Base-by-base conservation (phyloP, 768 basidiomycete species). In the Candolleomyces eurysporus region DNA sequence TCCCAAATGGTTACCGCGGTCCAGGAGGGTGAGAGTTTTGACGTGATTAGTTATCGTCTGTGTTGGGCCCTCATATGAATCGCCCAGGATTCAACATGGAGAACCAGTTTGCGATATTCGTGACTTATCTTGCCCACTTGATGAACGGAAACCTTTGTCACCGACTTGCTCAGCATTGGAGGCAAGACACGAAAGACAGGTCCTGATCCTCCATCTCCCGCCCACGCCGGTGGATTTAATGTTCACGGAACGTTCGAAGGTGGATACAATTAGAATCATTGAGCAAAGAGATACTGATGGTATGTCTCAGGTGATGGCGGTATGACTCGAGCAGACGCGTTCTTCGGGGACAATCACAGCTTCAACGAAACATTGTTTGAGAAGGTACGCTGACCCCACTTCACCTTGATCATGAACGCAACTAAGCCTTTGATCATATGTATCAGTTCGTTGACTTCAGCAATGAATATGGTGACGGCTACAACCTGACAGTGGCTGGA, bases 281-380 rank as follows among this genome's bases (percentile, higher is more conserved):
- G 26, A 26, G 26, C 4, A 4, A 26, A 26, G 26, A 26, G 26
- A 4, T 26, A 26, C 26, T 26, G 26, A 26, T 26, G 26, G 26
- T 2, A 26, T 26, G 26, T 26, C 26, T 26, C 26, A 62, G 45
- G 19, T 63, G 64, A 26, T 26, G 26, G 26, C 26, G 26, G 26
- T 2, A 26, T 26, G 26, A 26, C 26, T 26, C 26, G 26, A 26
- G 26, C 26, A 26, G 26, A 26, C 43, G 57, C 59, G n/a, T 61
- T 50, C 58, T 66, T 66, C 36, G 67, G 65, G 13, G 67, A 66
- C 48, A 63, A 66, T 42, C 54, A 60, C 54, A 63, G 58, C 50
- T 68, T 68, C 58, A 65, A 66, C 36, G 64, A 65, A 52, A 64
- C 62, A 1, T 63, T 66, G 1, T 67, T 68, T 54, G 58, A 67